A percentile compares a stretch with the other conserved stretches of the same genome.
Conservation (phyloP, 2,329 filamentous ascomycete genomes). For the Tolypocladium amazonense region DNA sequence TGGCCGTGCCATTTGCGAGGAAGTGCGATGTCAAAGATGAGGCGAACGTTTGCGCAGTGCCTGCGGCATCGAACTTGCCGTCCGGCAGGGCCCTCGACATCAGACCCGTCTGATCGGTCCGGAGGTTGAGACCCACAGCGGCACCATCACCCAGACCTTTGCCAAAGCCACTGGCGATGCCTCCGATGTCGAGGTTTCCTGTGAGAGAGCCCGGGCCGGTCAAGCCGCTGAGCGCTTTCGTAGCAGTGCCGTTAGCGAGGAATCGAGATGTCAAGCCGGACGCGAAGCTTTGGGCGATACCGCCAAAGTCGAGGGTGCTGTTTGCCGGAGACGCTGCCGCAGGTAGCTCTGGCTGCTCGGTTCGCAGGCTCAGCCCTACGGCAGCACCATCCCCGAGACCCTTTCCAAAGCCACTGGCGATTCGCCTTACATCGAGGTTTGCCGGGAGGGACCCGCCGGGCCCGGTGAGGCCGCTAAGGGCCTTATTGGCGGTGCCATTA, state of each 20-base stretch:
- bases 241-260: neutral
- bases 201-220: neutral
- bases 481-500: neutral
- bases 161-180: neutral
- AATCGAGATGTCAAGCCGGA: neutral
- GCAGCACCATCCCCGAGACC: conserved; percentile 6
- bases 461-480: neutral
- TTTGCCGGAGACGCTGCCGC: neutral
- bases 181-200: neutral
- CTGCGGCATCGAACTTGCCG: neutral
- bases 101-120: neutral
- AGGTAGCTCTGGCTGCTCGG: neutral
- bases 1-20: neutral
- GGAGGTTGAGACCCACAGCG: neutral
- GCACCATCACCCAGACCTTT: conserved; percentile 6
- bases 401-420: neutral
- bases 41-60: conserved; percentile 3
- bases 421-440: neutral
- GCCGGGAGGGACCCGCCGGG: neutral
- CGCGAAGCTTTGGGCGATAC: conserved; percentile 3
- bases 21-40: neutral
- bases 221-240: neutral
- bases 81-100: neutral
- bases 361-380: neutral
- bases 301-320: neutral